Evolutionary conservation across 1,284 basidiomycete genomes (phyloP).

Genomic region (Cutaneotrichosporon spelunceum): DNA sequence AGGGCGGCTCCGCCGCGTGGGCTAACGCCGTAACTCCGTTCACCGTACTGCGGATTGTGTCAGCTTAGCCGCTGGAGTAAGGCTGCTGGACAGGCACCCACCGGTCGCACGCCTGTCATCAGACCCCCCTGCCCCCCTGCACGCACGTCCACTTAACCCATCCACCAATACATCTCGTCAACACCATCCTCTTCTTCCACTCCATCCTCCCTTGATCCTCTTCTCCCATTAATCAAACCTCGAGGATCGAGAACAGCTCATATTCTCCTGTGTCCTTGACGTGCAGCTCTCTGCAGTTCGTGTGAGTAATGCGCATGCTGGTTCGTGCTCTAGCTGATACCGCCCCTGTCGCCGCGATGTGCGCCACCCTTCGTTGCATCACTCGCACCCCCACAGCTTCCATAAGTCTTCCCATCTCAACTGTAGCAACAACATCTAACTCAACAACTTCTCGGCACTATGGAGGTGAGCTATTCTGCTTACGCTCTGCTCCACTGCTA

Average conservation of each 20-base stretch:
- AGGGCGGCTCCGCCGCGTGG: constrained; percentile 8
- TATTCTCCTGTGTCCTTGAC: background rate
- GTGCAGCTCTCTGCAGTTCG: background rate
- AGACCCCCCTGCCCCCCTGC: background rate
- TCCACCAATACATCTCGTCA: background rate
- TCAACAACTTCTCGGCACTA: constrained; percentile 22
- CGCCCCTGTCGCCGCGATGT: background rate
- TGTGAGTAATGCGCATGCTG: background rate
- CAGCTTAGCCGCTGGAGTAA: background rate
- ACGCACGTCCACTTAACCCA: background rate
- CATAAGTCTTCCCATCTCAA: background rate
- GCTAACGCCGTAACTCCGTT: constrained; percentile 13
- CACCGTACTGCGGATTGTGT: background rate
- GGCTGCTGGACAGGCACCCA: background rate
- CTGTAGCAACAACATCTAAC: constrained; percentile 2
- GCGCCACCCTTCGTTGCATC: constrained; percentile 2
- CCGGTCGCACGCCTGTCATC: background rate
- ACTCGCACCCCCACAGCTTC: background rate
- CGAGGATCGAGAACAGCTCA: background rate
- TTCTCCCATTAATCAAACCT: background rate
- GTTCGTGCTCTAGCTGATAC: constrained; percentile 3
- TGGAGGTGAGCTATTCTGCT: constrained; percentile 37
- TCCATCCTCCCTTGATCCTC: background rate
- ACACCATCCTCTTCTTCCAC: background rate
- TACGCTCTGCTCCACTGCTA: background rate